A percentile compares a stretch with the other conserved stretches of the same genome.
Conservation (phyloP, 163 green algal genomes). For the Scenedesmus sp. region DNA sequence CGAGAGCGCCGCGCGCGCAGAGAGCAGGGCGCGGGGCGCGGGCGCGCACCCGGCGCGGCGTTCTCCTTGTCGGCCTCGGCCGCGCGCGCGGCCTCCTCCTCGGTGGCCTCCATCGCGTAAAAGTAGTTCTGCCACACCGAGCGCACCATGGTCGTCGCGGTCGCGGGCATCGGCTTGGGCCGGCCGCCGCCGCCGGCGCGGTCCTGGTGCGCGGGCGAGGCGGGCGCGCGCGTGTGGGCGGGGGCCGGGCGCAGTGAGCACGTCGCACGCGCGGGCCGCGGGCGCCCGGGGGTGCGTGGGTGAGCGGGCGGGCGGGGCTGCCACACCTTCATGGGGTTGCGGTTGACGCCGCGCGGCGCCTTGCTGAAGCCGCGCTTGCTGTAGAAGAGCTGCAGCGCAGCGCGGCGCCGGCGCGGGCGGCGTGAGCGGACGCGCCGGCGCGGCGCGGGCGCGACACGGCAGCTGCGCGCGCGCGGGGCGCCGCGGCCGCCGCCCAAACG, state of each 20-base stretch:
- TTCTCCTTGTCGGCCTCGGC: conserved; percentile 1
- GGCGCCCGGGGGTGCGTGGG: no score
- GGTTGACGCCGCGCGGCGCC: conserved; percentile 53
- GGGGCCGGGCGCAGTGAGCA: no score
- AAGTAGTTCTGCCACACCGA: conserved; percentile 86
- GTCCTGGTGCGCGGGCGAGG: no score
- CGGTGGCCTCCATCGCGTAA: conserved; percentile 5
- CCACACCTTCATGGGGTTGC: conserved; percentile 85
- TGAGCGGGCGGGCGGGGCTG: no score
- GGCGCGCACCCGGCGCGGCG: background rate
- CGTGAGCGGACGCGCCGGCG: no score
- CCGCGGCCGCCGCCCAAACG: no score
- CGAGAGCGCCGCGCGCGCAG: conserved; percentile 14
- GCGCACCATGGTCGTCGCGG: conserved; percentile 86
- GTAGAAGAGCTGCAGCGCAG: conserved; percentile 89
- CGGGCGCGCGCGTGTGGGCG: no score
- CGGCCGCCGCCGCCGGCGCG: conserved; percentile 47
- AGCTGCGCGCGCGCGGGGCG: no score
- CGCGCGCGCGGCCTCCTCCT: background rate
- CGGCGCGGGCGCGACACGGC: no score
- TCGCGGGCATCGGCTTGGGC: conserved; percentile 86
- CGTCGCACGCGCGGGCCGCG: no score
- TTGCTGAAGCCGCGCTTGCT: conserved; percentile 42
- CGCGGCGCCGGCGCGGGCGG: conserved; percentile 68
- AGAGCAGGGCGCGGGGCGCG: conserved; percentile 19